These are phyloP conservation scores for Zymoseptoria pseudotritici DNA, from an alignment of 2,329 filamentous ascomycete genomes.

Conservation along the genomic window DNA sequence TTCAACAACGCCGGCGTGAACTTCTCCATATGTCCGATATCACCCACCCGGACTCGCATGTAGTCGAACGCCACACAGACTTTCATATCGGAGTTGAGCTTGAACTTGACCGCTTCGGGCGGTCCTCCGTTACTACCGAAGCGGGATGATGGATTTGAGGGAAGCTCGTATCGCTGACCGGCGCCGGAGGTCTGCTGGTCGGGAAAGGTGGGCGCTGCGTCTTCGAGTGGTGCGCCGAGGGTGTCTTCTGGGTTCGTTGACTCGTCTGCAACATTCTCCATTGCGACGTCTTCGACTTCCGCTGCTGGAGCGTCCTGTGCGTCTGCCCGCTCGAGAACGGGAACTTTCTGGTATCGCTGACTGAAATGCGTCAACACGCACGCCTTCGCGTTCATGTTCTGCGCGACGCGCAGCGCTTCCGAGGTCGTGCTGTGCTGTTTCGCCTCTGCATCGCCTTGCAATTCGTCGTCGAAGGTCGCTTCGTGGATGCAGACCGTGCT, in stretches of 20 bases:
- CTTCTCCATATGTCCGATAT: slow-evolving; percentile 59
- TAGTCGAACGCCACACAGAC: slow-evolving; percentile 71
- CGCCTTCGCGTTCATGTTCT: slow-evolving; percentile 68
- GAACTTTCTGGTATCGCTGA: slow-evolving; percentile 80
- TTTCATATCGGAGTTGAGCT: slow-evolving; percentile 48
- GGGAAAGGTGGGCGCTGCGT: slow-evolving; percentile 20
- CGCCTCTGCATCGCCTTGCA: slow-evolving; percentile 65
- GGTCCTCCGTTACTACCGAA: background rate
- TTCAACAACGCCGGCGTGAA: slow-evolving; percentile 54
- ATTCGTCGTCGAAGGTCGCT: slow-evolving; percentile 88
- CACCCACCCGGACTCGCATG: slow-evolving; percentile 64
- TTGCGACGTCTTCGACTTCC: slow-evolving; percentile 3
- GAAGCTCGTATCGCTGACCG: slow-evolving; percentile 18
- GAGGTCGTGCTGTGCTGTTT: slow-evolving; percentile 88
- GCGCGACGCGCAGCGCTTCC: slow-evolving; percentile 74
- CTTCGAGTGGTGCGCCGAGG: slow-evolving; percentile 23
- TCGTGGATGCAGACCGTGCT: slow-evolving; percentile 88
- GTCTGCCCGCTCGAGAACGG: slow-evolving; percentile 41
- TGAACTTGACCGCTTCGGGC: slow-evolving; percentile 25
- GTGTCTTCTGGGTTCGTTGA: slow-evolving; percentile 10
- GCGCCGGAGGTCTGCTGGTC: slow-evolving; percentile 5
- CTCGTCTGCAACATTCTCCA: slow-evolving; percentile 13
- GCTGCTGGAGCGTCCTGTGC: slow-evolving; percentile 20
- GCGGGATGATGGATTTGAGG: slow-evolving; percentile 4
- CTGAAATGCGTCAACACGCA: slow-evolving; percentile 91